Conservation (phyloP, 2,329 filamentous ascomycete genomes). For the Fusarium caatingaense region DNA sequence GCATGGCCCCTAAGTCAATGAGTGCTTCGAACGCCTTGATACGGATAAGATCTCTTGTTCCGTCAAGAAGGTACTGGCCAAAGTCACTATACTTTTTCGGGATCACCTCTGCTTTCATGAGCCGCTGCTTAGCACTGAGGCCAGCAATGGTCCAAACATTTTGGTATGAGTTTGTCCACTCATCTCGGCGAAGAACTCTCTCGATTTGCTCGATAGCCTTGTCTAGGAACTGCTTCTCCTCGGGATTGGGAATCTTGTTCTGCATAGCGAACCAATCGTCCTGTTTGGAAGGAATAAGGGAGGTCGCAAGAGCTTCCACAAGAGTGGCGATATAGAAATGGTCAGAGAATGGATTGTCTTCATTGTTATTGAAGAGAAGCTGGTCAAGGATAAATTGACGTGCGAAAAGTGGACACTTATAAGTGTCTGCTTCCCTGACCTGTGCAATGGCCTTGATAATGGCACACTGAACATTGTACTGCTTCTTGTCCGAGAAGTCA, state of each 20-base stretch:
- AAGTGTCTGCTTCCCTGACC: constrained; percentile 75
- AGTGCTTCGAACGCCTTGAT: constrained; percentile 74
- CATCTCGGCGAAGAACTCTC: constrained; percentile 73
- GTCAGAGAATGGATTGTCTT: constrained; percentile 88
- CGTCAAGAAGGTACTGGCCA: constrained; percentile 73
- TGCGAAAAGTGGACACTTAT: constrained; percentile 81
- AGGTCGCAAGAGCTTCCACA: constrained; percentile 71
- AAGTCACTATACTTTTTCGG: constrained; percentile 66
- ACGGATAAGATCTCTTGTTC: constrained; percentile 70
- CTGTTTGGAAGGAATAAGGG: constrained; percentile 63
- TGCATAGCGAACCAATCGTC: constrained; percentile 59
- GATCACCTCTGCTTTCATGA: constrained; percentile 74
- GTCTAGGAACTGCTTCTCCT: constrained; percentile 62
- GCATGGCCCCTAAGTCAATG: constrained; percentile 70
- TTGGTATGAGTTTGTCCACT: constrained; percentile 75
- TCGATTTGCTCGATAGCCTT: constrained; percentile 72
- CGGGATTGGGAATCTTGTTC: constrained; percentile 58
- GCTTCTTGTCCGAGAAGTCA: constrained; percentile 87
- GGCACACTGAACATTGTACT: constrained; percentile 85
- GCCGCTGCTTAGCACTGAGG: constrained; percentile 68
- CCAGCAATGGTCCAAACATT: constrained; percentile 74
- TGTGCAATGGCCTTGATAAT: constrained; percentile 84
- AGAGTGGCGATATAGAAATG: constrained; percentile 87
- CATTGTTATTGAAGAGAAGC: constrained; percentile 93
- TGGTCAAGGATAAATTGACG: constrained; percentile 89